These are phyloP conservation scores for Cordyceps pruinosa DNA, from an alignment of 2,329 filamentous ascomycete genomes.

Conservation along the genomic window DNA sequence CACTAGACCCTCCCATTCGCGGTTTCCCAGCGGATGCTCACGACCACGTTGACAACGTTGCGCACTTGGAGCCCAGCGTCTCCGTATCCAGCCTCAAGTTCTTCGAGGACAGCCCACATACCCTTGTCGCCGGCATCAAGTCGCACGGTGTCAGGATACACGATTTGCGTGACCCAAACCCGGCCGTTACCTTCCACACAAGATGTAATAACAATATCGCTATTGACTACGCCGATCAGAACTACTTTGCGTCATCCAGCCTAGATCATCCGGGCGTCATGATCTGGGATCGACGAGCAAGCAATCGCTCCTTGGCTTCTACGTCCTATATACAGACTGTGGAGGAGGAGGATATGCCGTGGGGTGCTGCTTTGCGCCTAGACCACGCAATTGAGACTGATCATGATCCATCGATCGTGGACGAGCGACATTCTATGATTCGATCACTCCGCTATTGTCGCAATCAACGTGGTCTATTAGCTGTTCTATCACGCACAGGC, in stretches of 20 bases:
- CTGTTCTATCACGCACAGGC: slow-evolving; percentile 54
- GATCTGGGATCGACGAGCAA: slow-evolving; percentile 71
- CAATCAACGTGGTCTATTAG: slow-evolving; percentile 54
- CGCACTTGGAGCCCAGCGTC: slow-evolving; percentile 57
- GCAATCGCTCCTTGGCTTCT: slow-evolving; percentile 44
- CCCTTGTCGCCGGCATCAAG: slow-evolving; percentile 68
- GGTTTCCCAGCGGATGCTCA: slow-evolving; percentile 46
- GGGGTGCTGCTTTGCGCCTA: slow-evolving; percentile 54
- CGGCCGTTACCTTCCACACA: slow-evolving; percentile 54
- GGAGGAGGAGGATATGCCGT: slow-evolving; percentile 54
- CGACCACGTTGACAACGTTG: slow-evolving; percentile 48
- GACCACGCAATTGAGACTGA: slow-evolving; percentile 51
- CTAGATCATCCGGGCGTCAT: slow-evolving; percentile 67
- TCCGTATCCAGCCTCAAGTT: slow-evolving; percentile 80
- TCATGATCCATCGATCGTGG: slow-evolving; percentile 39
- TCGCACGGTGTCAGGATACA: slow-evolving; percentile 69
- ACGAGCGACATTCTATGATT: slow-evolving; percentile 54
- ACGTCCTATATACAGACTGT: slow-evolving; percentile 49
- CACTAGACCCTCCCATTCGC: slow-evolving; percentile 36
- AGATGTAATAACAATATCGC: slow-evolving; percentile 65
- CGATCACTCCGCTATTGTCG: slow-evolving; percentile 57
- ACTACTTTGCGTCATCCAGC: slow-evolving; percentile 77
- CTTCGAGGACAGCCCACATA: slow-evolving; percentile 69
- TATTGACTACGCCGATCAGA: slow-evolving; percentile 72
- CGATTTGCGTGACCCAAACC: slow-evolving; percentile 58